Base-by-base conservation (phyloP, 2,329 filamentous ascomycete genomes). In the Diaporthe sp. region DNA sequence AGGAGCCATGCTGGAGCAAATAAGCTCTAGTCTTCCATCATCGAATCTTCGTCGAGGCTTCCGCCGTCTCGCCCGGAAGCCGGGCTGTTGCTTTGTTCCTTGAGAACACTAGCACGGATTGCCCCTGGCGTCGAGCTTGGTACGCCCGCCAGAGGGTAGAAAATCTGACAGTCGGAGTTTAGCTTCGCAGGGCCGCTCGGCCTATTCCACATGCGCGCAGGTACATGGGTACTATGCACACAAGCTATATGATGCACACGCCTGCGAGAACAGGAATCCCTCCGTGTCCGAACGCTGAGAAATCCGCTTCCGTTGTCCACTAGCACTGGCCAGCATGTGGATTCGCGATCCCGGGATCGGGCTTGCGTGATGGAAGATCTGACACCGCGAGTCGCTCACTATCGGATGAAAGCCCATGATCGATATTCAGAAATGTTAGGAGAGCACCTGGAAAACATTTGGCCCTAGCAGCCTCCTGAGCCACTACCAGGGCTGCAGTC, bases 281-380 rank as follows among this genome's bases (percentile, higher is more conserved):
- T 40, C 64, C 64, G 64, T 54, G 64, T 54, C 64, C 64, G 64
- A 68, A 54, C 64, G 47, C n/a, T 68, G 47, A 68, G 64, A 68
- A 68, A 54, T 68, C 45, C 61, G 42, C 25, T 52, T 52, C 47
- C 33, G n/a, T 54, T 54, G 42, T 64, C 57, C 42, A 17, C 47
- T 33, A 22, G 25, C 55, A 38, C 25, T 45, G 52, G 50, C 45
- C 52, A 58, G 25, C 30, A n/a, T 45, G 66, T 67, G 68, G 42
- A 74, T 74, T 74, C 74, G 74, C 71, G 74, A 75, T 75, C 55
- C 74, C 58, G 66, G 74, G 71, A 75, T 74, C 30, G n/a, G 25
- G 38, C 40, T 75, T 74, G 71, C 74, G 71, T 75, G 74, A 75
- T 60, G 38, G 33, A 19, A 40, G 55, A 74, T 75, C 58, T 68